Conservation (phyloP, 495 filamentous ascomycete genomes). For the Extremus antarcticus region DNA sequence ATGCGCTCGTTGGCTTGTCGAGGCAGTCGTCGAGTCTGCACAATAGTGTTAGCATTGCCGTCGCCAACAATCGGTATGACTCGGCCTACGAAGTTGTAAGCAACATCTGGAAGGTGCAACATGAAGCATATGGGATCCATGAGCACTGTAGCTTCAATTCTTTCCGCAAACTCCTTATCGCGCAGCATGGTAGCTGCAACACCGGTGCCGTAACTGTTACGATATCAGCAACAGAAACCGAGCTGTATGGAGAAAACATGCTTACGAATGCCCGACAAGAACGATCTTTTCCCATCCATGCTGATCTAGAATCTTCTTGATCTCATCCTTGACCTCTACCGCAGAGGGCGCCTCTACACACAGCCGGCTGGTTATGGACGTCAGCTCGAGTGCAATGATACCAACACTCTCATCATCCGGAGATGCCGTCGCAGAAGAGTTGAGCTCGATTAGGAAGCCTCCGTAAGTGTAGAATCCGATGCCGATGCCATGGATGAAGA, state of each 20-base stretch:
- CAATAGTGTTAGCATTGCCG: neutral
- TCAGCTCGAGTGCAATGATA: slow-evolving; percentile 53
- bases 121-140: slow-evolving; percentile 57
- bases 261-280: slow-evolving; percentile 46
- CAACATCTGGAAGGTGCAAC: slow-evolving; percentile 55
- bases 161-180: slow-evolving; percentile 28
- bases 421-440: slow-evolving; percentile 13
- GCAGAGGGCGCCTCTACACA: slow-evolving; percentile 38
- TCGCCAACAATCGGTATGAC: neutral
- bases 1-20: slow-evolving; percentile 49
- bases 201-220: slow-evolving; percentile 40
- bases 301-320: slow-evolving; percentile 40
- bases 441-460: slow-evolving; percentile 43
- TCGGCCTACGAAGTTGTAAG: slow-evolving; percentile 49
- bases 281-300: slow-evolving; percentile 45
- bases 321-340: slow-evolving; percentile 39
- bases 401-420: slow-evolving; percentile 38
- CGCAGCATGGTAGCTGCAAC: slow-evolving; percentile 53
- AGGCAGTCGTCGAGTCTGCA: slow-evolving; percentile 39
- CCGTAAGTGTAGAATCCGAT: slow-evolving; percentile 55
- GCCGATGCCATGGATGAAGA: slow-evolving; percentile 64
- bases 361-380: slow-evolving; percentile 52
- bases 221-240: neutral
- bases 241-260: slow-evolving; percentile 3
- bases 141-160: slow-evolving; percentile 41